Evolutionary conservation across 1,284 basidiomycete species (phyloP).

Genomic region (Ustilago loliicola): DNA sequence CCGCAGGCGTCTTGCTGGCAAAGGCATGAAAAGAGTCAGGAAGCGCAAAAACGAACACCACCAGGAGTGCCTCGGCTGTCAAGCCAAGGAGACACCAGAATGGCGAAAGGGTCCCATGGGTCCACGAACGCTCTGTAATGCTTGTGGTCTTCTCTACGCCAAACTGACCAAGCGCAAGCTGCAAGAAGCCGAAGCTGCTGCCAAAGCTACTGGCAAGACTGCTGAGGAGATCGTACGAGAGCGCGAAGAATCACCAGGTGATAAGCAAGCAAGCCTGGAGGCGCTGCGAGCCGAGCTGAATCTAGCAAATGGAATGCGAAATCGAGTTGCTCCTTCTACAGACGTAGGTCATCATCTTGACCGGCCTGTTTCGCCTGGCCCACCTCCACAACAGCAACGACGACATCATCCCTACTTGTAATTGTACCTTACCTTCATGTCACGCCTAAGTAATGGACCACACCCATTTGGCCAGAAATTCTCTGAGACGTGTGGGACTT

Average conservation of each 20-base stretch:
- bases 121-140: slow-evolving; percentile 65
- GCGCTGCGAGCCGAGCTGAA: slow-evolving; percentile 51
- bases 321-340: slow-evolving; percentile 20
- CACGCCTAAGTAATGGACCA: neutral
- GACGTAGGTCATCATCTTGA: neutral
- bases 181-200: slow-evolving; percentile 47
- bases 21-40: slow-evolving; percentile 50
- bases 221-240: slow-evolving; percentile 41
- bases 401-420: slow-evolving; percentile 12
- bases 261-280: slow-evolving; percentile 51
- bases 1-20: slow-evolving; percentile 42
- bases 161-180: slow-evolving; percentile 57
- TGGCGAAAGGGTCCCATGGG: slow-evolving; percentile 69
- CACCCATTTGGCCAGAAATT: neutral
- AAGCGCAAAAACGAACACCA: slow-evolving; percentile 57
- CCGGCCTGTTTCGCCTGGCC: neutral
- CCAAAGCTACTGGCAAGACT: slow-evolving; percentile 41
- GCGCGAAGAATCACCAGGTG: slow-evolving; percentile 49
- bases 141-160: slow-evolving; percentile 66
- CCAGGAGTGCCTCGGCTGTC: slow-evolving; percentile 53
- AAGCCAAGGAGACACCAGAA: slow-evolving; percentile 64
- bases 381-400: slow-evolving; percentile 7
- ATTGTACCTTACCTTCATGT: neutral
- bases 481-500: neutral
- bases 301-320: slow-evolving; percentile 42